A percentile compares a stretch with the other conserved stretches of the same genome.
These are phyloP conservation scores for Glutinoglossum americanum DNA, from an alignment of 495 filamentous ascomycete species.

Conservation along the genomic window DNA sequence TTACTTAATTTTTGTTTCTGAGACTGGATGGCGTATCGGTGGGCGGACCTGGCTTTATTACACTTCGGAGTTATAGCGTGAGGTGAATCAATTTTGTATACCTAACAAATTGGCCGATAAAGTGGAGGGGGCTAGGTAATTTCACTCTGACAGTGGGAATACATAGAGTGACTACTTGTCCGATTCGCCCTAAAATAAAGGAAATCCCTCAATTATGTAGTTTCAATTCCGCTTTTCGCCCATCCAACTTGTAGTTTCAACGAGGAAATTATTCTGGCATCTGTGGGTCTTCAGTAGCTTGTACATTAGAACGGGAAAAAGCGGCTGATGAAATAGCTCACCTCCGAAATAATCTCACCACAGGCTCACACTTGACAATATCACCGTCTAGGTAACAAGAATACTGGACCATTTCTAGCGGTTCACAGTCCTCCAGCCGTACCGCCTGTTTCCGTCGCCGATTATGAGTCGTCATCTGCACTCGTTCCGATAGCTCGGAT, in stretches of 20 bases:
- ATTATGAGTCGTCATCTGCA: conserved; percentile 26
- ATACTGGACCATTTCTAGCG: conserved; percentile 67
- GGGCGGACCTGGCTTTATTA: background rate
- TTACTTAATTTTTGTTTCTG: background rate
- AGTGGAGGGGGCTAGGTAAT: background rate
- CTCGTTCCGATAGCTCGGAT: conserved; percentile 24
- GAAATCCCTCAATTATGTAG: background rate
- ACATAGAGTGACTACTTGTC: background rate
- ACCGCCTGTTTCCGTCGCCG: conserved; percentile 27
- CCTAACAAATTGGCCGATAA: background rate
- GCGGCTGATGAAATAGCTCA: conserved; percentile 20
- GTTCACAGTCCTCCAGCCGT: conserved; percentile 44
- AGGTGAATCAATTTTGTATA: background rate
- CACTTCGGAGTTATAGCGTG: background rate
- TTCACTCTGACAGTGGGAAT: background rate
- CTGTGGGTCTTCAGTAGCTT: background rate
- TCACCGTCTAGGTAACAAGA: conserved; percentile 45
- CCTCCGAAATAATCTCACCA: conserved; percentile 62
- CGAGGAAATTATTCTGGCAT: conserved; percentile 4
- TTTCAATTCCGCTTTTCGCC: background rate
- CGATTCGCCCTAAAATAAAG: background rate
- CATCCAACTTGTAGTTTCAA: conserved; percentile 5
- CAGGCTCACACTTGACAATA: conserved; percentile 44
- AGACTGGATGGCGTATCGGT: background rate
- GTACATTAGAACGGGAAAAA: background rate